Evolutionary conservation across 1,284 basidiomycete genomes (phyloP).

Genomic region (Coriolopsis trogii): DNA sequence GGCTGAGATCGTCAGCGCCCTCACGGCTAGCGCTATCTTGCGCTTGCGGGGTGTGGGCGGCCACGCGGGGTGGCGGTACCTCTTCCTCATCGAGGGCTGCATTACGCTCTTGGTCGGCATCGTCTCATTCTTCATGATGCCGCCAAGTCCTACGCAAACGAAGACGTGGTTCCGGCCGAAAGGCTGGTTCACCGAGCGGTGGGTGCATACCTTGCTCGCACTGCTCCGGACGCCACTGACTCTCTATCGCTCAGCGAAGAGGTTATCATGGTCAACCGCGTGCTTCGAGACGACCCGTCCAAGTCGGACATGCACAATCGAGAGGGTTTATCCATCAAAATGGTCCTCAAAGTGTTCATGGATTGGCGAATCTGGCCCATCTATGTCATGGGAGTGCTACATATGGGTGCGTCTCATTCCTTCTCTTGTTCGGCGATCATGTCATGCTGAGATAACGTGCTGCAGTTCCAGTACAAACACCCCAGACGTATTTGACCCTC

Average conservation of each 20-base stretch:
- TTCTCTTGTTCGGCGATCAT: conserved; percentile 50
- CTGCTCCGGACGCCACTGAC: conserved; percentile 43
- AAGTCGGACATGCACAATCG: conserved; percentile 84
- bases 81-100: conserved; percentile 56
- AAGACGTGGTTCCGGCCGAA: conserved; percentile 67
- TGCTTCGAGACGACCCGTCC: conserved; percentile 71
- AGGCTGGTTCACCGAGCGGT: conserved; percentile 68
- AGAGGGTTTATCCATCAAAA: conserved; percentile 57
- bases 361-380: conserved; percentile 76
- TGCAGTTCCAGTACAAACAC: conserved; percentile 51
- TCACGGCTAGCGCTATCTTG: conserved; percentile 68
- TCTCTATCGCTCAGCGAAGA: conserved; percentile 32
- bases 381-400: conserved; percentile 53
- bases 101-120: conserved; percentile 60
- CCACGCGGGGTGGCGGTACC: conserved; percentile 59
- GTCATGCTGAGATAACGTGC: conserved; percentile 42
- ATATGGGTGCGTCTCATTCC: conserved; percentile 32
- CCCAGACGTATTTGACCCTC: conserved; percentile 61
- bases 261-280: conserved; percentile 51
- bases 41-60: conserved; percentile 60
- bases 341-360: conserved; percentile 56
- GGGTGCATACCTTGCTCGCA: conserved; percentile 34
- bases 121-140: conserved; percentile 71
- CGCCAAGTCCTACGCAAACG: conserved; percentile 68
- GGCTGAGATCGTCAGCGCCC: conserved; percentile 54